Evolutionary conservation across 805 yeast genomes (phyloP), one percentile per base, ranked within the genome.

Genomic region (Saturnispora ahearnii): DNA sequence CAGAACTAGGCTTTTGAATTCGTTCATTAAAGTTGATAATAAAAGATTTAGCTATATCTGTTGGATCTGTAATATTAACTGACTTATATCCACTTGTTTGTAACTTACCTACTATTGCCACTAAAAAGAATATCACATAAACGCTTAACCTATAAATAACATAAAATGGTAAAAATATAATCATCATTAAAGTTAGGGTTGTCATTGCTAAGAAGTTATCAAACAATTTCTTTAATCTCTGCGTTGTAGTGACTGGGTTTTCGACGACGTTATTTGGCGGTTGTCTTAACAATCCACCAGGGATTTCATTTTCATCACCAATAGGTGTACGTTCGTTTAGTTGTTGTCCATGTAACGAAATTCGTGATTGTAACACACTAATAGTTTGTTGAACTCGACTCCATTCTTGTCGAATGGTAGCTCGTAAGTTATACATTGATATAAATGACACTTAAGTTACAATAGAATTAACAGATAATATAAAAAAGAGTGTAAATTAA

Each of bases 41-140:
- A 41, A 67, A 68, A 11, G 64, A 47, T 44, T 68, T 55, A 1
- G 71, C 63, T 38, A 64, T 63, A 54, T 67, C 68, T 2, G 52
- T 51, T 5, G 70, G 71, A 45, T 65, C 63, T 10, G 54, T 53
- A 12, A 45, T 48, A 32, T 55, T 50, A 2, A 59, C 43, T 26
- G 58, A 54, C 41, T 54, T 57, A 47, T 62, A 61, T 2, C 57
- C 52, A 10, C 49, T 48, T 7, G 56, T 59, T 26, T 59, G 60
- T 11, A 63, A 12, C 43, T 51, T 57, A 45, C 49, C 52, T 13
- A 59, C 11, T 10, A 63, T 31, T 3, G 70, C 66, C 12, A 59
- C 46, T 0, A 57, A 15, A 4, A 62, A 37, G 1, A 62, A 48
- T 28, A 57, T 51, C 15, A 59, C 12, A 4, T 55, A 26, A 7